Percentiles rank a stretch among this genome's conserved stretches.
Conservation (phyloP, 2,329 filamentous ascomycete genomes). For the Alternaria conjuncta region DNA sequence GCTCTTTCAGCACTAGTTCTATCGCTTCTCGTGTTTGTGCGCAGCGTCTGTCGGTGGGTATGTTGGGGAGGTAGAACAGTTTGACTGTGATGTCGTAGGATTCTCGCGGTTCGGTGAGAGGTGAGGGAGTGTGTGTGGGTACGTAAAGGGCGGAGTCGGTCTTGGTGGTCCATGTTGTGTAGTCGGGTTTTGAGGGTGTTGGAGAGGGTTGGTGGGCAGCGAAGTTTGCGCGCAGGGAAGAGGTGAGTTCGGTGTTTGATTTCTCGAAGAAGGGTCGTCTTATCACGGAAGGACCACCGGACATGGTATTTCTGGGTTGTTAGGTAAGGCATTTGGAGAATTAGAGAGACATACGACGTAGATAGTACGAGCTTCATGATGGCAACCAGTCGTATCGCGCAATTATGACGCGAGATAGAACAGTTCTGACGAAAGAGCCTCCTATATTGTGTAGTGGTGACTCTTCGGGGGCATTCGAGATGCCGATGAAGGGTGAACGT, state of each 20-base stretch:
- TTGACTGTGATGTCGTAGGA: slow-evolving; percentile 97
- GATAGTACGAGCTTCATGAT: slow-evolving; percentile 85
- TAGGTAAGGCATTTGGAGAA: slow-evolving; percentile 19
- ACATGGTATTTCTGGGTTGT: slow-evolving; percentile 82
- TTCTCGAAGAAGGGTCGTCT: slow-evolving; percentile 77
- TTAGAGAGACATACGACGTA: slow-evolving; percentile 72
- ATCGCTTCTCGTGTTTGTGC: slow-evolving; percentile 80
- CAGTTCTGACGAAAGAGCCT: neutral
- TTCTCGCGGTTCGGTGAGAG: slow-evolving; percentile 78
- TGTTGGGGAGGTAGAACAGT: slow-evolving; percentile 84
- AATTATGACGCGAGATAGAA: neutral
- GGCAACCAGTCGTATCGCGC: neutral
- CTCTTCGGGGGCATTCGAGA: neutral
- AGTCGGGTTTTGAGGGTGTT: slow-evolving; percentile 48
- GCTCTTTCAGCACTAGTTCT: slow-evolving; percentile 77
- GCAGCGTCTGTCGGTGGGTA: slow-evolving; percentile 68
- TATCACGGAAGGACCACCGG: slow-evolving; percentile 81
- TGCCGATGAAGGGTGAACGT: slow-evolving; percentile 10
- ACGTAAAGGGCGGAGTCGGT: slow-evolving; percentile 67
- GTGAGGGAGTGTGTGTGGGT: slow-evolving; percentile 73
- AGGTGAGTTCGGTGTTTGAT: slow-evolving; percentile 92
- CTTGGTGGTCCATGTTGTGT: slow-evolving; percentile 71
- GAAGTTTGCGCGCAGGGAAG: slow-evolving; percentile 86
- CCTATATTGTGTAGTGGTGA: neutral
- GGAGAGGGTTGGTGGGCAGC: slow-evolving; percentile 70